phyloP scores from a whole-genome alignment of 371 early-diverging fungal genomes.

The Rhizopus microsporus region DNA sequence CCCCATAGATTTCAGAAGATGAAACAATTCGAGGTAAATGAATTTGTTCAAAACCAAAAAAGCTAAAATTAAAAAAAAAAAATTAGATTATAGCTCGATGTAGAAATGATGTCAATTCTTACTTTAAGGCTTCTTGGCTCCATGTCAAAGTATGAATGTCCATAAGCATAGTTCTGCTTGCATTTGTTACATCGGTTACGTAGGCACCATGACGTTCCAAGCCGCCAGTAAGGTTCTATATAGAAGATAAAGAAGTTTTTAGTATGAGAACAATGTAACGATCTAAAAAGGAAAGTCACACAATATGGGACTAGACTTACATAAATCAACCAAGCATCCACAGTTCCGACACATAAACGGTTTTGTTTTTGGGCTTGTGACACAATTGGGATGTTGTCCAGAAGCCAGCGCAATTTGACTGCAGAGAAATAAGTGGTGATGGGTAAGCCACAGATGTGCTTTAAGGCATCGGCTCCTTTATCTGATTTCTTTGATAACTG shows the following conservation, averaged over 20 bases:
- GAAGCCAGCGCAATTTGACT: constrained; percentile 90
- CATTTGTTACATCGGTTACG: constrained; percentile 95
- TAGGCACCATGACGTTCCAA: constrained; percentile 50
- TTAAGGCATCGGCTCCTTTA: constrained; percentile 48
- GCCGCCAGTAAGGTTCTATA: constrained; percentile 73
- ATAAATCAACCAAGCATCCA: constrained; percentile 84
- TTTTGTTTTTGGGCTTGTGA: constrained; percentile 42
- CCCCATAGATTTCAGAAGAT: constrained; percentile 82
- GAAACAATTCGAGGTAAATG: constrained; percentile 80
- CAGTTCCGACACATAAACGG: constrained; percentile 77
- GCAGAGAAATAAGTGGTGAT: constrained; percentile 93
- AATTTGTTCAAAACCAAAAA: constrained; percentile 40
- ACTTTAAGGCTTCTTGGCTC: constrained; percentile 72
- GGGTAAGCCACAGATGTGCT: constrained; percentile 81
- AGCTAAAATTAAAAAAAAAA: constrained; percentile 59
- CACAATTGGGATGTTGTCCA: constrained; percentile 79
- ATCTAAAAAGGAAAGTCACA: too few relatives aligned
- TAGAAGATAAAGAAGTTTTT: not conserved
- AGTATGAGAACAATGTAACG: not conserved
- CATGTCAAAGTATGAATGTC: constrained; percentile 82
- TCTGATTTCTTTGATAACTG: constrained; percentile 45
- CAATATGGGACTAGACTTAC: not conserved
- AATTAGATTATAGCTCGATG: not conserved
- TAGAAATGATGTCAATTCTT: not conserved
- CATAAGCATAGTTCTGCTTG: constrained; percentile 94